These are phyloP conservation scores for Malassezia japonica DNA, from an alignment of 1,284 basidiomycete genomes.

Conservation along the genomic window DNA sequence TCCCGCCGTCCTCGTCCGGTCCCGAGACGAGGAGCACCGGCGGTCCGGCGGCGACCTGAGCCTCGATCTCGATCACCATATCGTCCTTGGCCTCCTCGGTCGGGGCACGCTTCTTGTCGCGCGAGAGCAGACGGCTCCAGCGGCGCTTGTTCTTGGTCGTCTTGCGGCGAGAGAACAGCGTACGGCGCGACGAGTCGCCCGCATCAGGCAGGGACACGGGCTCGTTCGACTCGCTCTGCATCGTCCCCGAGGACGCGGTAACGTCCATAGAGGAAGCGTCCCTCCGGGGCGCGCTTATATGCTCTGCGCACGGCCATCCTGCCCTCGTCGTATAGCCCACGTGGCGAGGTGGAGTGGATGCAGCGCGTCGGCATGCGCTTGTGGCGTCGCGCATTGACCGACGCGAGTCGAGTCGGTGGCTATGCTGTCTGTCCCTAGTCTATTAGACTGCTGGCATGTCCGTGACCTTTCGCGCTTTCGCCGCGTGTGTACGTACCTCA, in stretches of 20 bases:
- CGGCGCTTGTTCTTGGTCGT: background rate
- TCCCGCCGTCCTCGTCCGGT: too few species aligned
- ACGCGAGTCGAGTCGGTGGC: background rate
- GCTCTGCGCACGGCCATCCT: background rate
- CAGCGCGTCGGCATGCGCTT: background rate
- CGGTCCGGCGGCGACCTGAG: too few species aligned
- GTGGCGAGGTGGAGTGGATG: too few species aligned
- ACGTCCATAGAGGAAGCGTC: background rate
- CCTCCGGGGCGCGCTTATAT: background rate
- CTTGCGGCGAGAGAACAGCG: background rate
- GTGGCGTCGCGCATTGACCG: too few species aligned
- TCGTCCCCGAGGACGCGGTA: background rate
- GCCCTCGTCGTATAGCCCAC: too few species aligned
- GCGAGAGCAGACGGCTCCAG: background rate
- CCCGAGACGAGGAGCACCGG: too few species aligned
- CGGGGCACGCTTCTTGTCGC: background rate
- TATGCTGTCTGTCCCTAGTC: conserved; percentile 22
- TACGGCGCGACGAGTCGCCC: background rate
- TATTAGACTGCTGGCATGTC: conserved; percentile 42
- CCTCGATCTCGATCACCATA: too few species aligned
- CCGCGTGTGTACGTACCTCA: conserved; percentile 21
- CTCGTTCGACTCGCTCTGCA: background rate
- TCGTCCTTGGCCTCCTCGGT: too few species aligned
- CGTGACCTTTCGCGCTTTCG: conserved; percentile 40
- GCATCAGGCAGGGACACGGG: background rate